Conservation (phyloP, 371 early-diverging fungal genomes). For the Lichtheimia ornata region DNA sequence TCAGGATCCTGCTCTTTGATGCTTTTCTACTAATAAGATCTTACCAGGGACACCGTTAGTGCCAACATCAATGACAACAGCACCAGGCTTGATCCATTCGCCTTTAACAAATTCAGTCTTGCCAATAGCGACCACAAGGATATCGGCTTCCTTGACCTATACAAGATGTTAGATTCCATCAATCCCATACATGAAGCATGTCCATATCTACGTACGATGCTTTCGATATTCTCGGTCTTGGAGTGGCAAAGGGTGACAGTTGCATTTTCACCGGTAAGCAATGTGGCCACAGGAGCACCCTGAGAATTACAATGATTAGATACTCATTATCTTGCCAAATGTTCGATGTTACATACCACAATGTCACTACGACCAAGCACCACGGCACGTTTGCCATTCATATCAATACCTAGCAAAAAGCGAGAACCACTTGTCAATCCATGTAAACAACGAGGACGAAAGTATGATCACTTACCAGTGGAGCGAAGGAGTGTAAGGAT, state of each 20-base stretch:
- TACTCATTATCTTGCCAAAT: background rate
- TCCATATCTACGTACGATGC: slow-evolving; percentile 4
- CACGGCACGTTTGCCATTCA: slow-evolving; percentile 83
- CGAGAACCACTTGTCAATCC: background rate
- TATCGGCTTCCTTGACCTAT: slow-evolving; percentile 75
- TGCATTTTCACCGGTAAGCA: slow-evolving; percentile 78
- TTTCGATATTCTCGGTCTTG: slow-evolving; percentile 64
- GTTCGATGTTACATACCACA: slow-evolving; percentile 46
- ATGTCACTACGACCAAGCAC: slow-evolving; percentile 94
- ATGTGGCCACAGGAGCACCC: slow-evolving; percentile 84
- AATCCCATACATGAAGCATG: background rate
- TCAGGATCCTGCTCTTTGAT: too few species aligned
- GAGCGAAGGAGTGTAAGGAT: slow-evolving; percentile 76
- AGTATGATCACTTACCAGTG: slow-evolving; percentile 21
- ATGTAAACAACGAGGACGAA: too few species aligned
- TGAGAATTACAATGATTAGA: slow-evolving; percentile 8
- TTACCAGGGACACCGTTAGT: slow-evolving; percentile 80
- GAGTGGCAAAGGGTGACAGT: slow-evolving; percentile 94
- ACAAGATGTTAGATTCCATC: background rate
- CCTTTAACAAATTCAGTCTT: slow-evolving; percentile 79
- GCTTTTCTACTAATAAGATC: background rate
- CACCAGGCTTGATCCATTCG: slow-evolving; percentile 89
- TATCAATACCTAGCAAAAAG: slow-evolving; percentile 36
- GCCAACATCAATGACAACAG: slow-evolving; percentile 94
- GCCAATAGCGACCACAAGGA: slow-evolving; percentile 90